Base-by-base conservation (phyloP, 768 basidiomycete species). In the Boletus coccyginus region DNA sequence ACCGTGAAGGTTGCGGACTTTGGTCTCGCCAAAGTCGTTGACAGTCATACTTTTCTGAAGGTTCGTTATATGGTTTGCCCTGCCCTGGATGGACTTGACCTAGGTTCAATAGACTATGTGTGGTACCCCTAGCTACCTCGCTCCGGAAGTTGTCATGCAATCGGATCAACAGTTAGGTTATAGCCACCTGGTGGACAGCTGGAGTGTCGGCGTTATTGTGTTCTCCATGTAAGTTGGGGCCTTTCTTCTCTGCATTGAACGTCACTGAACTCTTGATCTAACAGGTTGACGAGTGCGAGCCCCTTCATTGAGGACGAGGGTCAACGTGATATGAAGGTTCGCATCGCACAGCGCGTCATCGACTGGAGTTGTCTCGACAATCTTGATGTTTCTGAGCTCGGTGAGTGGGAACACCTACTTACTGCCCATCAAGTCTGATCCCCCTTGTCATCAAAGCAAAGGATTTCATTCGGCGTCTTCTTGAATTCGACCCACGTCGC, bases 191-290 rank as follows among this genome's bases (percentile, higher is more conserved):
- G 97, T 98, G 48, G 97, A 99, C 67, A 93, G 92, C 59, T 99
- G 94, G 94, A 95, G 92, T 45, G 83, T 94, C 12, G 96, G 97
- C 7, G 93, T 97, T 21, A 97, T 98, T 51, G 83, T 98, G 2
- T 98, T 88, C 65, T 88, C 88, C 24, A 94, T 93, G 94, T 94
- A 65, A 58, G 84, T 68, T 12, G 29, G 29, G n/a, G 27, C 27
- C 43, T 19, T 51, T 50, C 7, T 12, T n/a, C 16, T 13, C 48
- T 29, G 45, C 32, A 13, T 35, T 7, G 13, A 24, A 32, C 14
- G 17, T 21, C 39, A 19, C 17, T 41, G 10, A 57, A 32, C 16
- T 7, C 13, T 43, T 32, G 35, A n/a, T 43, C 42, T 45, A 54
- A 63, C 60, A 92, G 90, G 90, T 70, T 94, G 41, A 87, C 89